Conservation (phyloP, 2,329 filamentous ascomycete genomes). For the Colletotrichum sansevieriae region DNA sequence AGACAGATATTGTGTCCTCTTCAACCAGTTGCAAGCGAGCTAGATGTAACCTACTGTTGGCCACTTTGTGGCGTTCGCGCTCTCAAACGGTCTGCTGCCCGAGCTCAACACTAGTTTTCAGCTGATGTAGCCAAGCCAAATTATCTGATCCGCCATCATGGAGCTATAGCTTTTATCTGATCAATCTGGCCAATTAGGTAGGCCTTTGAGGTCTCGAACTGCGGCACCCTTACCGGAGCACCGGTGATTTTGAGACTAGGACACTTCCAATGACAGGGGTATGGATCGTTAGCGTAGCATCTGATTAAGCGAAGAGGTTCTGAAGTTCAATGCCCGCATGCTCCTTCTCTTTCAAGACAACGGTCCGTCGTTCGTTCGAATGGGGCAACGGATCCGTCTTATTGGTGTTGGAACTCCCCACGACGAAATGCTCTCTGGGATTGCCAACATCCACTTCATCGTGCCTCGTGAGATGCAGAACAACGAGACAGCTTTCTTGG, state of each 20-base stretch:
- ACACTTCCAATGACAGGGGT: slow-evolving; percentile 16
- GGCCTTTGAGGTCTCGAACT: slow-evolving; percentile 1
- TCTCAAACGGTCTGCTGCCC: background rate
- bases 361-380: slow-evolving; percentile 16
- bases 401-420: no score
- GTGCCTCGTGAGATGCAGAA: no score
- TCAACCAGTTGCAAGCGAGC: background rate
- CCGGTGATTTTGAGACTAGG: slow-evolving; percentile 21
- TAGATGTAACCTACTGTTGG: background rate
- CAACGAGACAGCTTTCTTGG: no score
- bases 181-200: slow-evolving; percentile 18
- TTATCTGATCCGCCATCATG: slow-evolving; percentile 33
- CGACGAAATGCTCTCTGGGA: no score
- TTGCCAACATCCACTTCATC: no score
- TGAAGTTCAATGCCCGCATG: slow-evolving; percentile 32
- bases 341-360: slow-evolving; percentile 14
- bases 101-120: background rate
- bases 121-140: slow-evolving; percentile 20
- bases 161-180: slow-evolving; percentile 34
- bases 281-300: slow-evolving; percentile 22
- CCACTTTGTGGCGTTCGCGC: slow-evolving; percentile 7
- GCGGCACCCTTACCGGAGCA: slow-evolving; percentile 20
- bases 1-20: background rate
- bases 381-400: background rate
- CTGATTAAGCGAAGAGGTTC: slow-evolving; percentile 18